phyloP scores from a whole-genome alignment of 2,329 filamentous ascomycete genomes.

The Neonectria coccinea region DNA sequence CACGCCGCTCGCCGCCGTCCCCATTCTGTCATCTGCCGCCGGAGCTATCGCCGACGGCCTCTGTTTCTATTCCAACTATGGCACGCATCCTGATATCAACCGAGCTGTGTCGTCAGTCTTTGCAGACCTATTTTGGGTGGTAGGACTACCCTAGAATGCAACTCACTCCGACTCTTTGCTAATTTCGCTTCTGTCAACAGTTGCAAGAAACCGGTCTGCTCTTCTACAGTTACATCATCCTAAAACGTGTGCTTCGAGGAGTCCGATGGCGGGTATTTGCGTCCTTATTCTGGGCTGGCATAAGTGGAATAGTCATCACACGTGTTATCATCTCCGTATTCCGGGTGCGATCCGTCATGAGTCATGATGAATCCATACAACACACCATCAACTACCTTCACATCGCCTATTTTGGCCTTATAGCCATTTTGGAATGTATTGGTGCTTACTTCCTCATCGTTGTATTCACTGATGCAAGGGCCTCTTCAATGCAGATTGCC shows the following conservation, averaged over 20 bases:
- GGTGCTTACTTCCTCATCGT: constrained; percentile 52
- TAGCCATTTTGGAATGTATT: constrained; percentile 53
- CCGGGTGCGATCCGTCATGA: constrained; percentile 39
- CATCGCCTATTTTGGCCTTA: constrained; percentile 53
- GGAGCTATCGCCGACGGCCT: constrained; percentile 55
- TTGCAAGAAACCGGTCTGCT: constrained; percentile 58
- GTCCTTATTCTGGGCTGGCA: constrained; percentile 66
- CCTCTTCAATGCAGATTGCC: constrained; percentile 28
- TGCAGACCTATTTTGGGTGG: constrained; percentile 54
- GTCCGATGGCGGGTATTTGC: constrained; percentile 56
- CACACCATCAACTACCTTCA: constrained; percentile 51
- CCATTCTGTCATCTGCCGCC: constrained; percentile 53
- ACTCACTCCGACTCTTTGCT: too few relatives aligned
- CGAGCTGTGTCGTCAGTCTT: constrained; percentile 52
- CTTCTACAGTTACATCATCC: constrained; percentile 63
- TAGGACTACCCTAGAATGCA: constrained; percentile 27
- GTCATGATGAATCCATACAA: too few relatives aligned
- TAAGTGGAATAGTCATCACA: constrained; percentile 62
- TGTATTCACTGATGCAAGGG: constrained; percentile 48
- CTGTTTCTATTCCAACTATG: constrained; percentile 56
- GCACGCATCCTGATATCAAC: constrained; percentile 32
- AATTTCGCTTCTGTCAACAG: constrained; percentile 33
- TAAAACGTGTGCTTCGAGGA: constrained; percentile 61
- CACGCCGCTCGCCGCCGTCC: constrained; percentile 52
- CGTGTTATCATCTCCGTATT: constrained; percentile 53